Evolutionary conservation across 352 stramenopile species (phyloP), one percentile per base, ranked within the genome.

Genomic region (Globisporangium cederbergense): DNA sequence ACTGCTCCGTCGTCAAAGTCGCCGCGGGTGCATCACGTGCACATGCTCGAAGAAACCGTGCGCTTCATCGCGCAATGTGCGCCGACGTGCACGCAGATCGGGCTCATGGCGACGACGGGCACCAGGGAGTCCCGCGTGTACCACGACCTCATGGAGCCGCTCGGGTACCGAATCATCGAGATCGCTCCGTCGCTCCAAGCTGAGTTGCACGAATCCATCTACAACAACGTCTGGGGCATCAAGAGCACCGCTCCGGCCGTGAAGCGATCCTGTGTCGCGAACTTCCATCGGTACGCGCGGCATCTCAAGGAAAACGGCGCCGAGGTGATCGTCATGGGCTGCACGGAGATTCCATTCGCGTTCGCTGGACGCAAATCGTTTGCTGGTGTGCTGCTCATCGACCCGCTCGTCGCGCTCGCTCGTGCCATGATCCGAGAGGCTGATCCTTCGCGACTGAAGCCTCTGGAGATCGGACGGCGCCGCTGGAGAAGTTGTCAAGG

Each of bases 311-410:
- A 78, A 3, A 47, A 70, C 3, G 83, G 81, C 25, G 83, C 83
- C 30, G 71, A 93, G 22, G 78, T 83, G 6, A 85, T 90, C 40
- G 76, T 93, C 30, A 74, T 93, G 55, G 83, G 83, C 58, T 93
- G 83, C 68, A 93, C 83, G 4, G 83, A 93, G 66, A 90, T 93
- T 49, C 83, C 83, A 13, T 90, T 93, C 50, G 81, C 80, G 11
- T 90, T 93, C 49, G 65, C 71, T 9, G 81, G 76, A 18, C 77
- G 83, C 25, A 76, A 75, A 10, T 65, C 66, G 4, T 72, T 82
- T 38, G 72, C 70, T 32, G 78, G 70, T 5, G 56, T 75, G 49
- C 56, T 84, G 34, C 79, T 93, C 34, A 88, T 93, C 45, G 73
- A 93, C 36, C 83, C 83, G 8, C 88, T 93, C 72, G 80, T 91